A percentile compares a stretch with the other conserved stretches of the same genome.
phyloP scores from a whole-genome alignment of 1,284 basidiomycete species.

The Naganishia cerealis region DNA sequence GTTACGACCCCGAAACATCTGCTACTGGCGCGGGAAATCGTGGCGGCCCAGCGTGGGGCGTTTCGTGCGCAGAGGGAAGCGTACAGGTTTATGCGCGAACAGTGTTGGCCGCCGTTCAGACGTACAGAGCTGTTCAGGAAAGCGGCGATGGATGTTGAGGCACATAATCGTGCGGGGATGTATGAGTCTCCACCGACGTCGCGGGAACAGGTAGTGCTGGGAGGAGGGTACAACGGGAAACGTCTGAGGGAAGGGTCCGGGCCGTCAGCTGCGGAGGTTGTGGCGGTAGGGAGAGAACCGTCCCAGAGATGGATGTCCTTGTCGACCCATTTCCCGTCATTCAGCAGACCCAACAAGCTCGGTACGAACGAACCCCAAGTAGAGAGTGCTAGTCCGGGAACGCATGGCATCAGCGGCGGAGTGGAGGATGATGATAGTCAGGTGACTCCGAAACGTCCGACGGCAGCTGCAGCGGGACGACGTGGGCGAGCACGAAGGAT shows the following conservation, averaged over 20 bases:
- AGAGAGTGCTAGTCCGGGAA: too few relatives aligned
- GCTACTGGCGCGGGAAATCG: constrained; percentile 35
- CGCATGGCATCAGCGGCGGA: too few relatives aligned
- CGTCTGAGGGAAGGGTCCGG: neutral
- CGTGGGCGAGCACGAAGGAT: constrained; percentile 17
- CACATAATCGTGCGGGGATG: neutral
- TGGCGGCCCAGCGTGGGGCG: constrained; percentile 49
- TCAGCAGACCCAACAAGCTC: neutral
- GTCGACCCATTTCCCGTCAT: constrained; percentile 20
- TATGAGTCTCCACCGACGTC: neutral
- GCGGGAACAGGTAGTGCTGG: too few relatives aligned
- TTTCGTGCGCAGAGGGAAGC: constrained; percentile 81
- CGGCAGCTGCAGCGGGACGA: neutral
- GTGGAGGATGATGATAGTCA: constrained; percentile 8
- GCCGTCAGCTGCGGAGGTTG: too few relatives aligned
- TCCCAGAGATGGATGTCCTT: constrained; percentile 25
- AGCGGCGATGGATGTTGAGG: constrained; percentile 71
- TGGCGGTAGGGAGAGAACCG: neutral
- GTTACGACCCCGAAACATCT: constrained; percentile 36
- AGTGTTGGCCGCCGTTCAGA: constrained; percentile 84
- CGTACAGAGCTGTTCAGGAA: constrained; percentile 86
- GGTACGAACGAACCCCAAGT: neutral
- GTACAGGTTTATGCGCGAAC: constrained; percentile 83
- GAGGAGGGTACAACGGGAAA: neutral
- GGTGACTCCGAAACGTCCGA: constrained; percentile 10